phyloP scores from a whole-genome alignment of 129 eudicot genomes.

The Apium graveolens region DNA sequence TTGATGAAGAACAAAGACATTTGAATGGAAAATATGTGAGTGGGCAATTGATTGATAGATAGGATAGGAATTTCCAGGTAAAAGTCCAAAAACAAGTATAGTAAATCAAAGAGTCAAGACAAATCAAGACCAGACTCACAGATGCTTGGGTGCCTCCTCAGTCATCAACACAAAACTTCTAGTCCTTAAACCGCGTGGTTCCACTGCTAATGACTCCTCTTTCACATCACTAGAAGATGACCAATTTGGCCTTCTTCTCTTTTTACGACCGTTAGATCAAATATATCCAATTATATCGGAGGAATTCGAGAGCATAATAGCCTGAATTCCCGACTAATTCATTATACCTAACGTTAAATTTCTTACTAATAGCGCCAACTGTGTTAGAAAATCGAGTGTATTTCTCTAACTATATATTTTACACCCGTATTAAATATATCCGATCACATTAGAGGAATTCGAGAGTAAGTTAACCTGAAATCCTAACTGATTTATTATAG shows the following conservation, averaged over 20 bases:
- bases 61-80: conserved; percentile 17
- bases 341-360: too few species aligned
- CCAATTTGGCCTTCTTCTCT: background rate
- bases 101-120: background rate
- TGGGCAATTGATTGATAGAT: background rate
- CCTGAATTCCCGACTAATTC: too few species aligned
- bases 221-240: background rate
- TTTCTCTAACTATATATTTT: too few species aligned
- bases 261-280: background rate
- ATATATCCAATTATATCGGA: too few species aligned
- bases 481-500: too few species aligned
- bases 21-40: background rate
- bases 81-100: background rate
- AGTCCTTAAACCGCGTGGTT: conserved; percentile 7
- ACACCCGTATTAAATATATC: background rate
- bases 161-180: conserved; percentile 4
- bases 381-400: too few species aligned
- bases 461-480: too few species aligned
- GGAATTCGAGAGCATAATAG: too few species aligned
- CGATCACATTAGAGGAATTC: too few species aligned
- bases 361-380: too few species aligned
- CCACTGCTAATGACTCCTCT: background rate
- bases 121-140: background rate
- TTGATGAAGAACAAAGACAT: background rate
- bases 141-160: background rate